phyloP scores from a whole-genome alignment of 257 asterid genomes.

The Solanum dulcamara region DNA sequence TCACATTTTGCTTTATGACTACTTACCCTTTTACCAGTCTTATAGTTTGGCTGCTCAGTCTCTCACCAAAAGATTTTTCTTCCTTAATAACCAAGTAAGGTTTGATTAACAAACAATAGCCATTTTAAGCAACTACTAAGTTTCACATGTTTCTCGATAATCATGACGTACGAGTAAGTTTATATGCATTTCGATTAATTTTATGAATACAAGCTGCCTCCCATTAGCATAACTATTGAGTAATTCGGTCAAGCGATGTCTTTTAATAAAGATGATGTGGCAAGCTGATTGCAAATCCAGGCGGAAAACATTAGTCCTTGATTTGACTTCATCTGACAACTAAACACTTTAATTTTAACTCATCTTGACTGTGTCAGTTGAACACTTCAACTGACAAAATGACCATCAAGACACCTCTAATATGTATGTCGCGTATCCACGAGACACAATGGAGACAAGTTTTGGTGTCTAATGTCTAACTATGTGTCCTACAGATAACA shows the following conservation, averaged over 20 bases:
- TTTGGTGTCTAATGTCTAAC: not conserved
- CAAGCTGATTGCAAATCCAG: slow-evolving; percentile 18
- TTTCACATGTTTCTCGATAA: not conserved
- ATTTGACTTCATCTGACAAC: not conserved
- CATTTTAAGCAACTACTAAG: not conserved
- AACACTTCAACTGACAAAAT: not conserved
- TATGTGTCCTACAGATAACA: not conserved
- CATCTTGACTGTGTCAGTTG: accelerated
- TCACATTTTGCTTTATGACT: slow-evolving; percentile 40
- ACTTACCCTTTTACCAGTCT: slow-evolving; percentile 15
- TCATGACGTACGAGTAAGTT: accelerated
- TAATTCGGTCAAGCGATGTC: not conserved
- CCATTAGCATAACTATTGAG: accelerated
- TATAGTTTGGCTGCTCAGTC: slow-evolving; percentile 40
- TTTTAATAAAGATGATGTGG: slow-evolving; percentile 13
- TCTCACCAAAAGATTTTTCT: slow-evolving; percentile 4
- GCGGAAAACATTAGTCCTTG: slow-evolving; percentile 37
- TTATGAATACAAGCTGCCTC: accelerated
- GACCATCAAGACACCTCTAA: not conserved
- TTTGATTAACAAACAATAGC: not conserved
- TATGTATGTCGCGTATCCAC: accelerated
- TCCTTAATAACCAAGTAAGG: slow-evolving; percentile 58
- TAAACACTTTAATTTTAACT: not conserved
- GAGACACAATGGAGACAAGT: not conserved
- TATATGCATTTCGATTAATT: accelerated